Conservation (phyloP, 495 filamentous ascomycete genomes). For the Aspergillus olivimuriae region DNA sequence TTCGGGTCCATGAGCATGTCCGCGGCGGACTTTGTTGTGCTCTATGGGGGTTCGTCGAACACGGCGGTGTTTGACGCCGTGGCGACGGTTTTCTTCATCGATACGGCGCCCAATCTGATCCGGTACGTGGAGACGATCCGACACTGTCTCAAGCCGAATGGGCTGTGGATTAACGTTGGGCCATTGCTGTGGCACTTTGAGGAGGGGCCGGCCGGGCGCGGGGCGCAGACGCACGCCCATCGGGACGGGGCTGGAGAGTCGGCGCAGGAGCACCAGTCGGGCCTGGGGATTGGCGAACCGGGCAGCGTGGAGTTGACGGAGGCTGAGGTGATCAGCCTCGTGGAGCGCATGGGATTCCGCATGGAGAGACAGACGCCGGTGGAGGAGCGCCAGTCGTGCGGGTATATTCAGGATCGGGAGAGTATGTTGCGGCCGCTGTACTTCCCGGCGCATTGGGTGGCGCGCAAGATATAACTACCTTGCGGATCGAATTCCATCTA, state of each 20-base stretch:
- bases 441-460: conserved; percentile 73
- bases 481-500: background rate
- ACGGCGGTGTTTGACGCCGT: conserved; percentile 69
- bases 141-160: conserved; percentile 69
- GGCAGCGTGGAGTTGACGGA: conserved; percentile 82
- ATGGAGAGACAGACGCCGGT: conserved; percentile 45
- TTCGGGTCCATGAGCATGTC: conserved; percentile 71
- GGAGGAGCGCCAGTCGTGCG: conserved; percentile 48
- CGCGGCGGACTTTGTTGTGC: conserved; percentile 72
- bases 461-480: conserved; percentile 50
- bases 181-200: conserved; percentile 90
- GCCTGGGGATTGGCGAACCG: conserved; percentile 66
- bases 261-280: conserved; percentile 12
- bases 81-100: conserved; percentile 88
- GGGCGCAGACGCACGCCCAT: too few species aligned
- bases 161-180: conserved; percentile 83
- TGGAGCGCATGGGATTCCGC: conserved; percentile 71
- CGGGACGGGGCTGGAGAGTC: conserved; percentile 19
- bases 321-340: conserved; percentile 74
- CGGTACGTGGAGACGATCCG: conserved; percentile 77
- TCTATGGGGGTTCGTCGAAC: conserved; percentile 59
- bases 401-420: conserved; percentile 76
- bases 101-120: conserved; percentile 90
- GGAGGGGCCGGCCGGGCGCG: too few species aligned
- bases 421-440: conserved; percentile 86